phyloP scores from a whole-genome alignment of 805 yeast species.

The Monosporozyma unispora region DNA sequence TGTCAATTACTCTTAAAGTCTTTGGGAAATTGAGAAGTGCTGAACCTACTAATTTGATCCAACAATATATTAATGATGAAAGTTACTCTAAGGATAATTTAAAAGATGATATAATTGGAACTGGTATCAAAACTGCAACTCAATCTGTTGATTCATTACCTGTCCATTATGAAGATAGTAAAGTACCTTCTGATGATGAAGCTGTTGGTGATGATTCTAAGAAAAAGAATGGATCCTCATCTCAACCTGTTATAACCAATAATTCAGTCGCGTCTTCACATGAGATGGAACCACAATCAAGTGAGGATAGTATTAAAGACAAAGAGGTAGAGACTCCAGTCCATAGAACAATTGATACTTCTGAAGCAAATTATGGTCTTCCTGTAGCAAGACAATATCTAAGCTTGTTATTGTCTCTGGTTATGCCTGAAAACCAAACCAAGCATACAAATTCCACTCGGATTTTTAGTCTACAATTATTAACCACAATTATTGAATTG shows the following conservation, averaged over 20 bases:
- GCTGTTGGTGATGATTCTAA: constrained; percentile 1
- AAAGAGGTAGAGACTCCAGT: neutral
- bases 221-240: neutral
- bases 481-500: constrained; percentile 74
- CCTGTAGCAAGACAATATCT: constrained; percentile 69
- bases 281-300: constrained; percentile 6
- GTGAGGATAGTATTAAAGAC: too few species aligned
- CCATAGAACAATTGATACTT: neutral
- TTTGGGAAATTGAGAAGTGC: constrained; percentile 49
- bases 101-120: constrained; percentile 16
- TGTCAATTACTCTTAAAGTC: constrained; percentile 56
- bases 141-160: neutral
- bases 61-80: constrained; percentile 17
- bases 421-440: constrained; percentile 72
- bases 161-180: neutral
- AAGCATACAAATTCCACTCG: constrained; percentile 84
- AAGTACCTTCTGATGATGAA: neutral
- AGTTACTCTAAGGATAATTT: constrained; percentile 13
- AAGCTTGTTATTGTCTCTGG: constrained; percentile 64
- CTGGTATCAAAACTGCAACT: neutral
- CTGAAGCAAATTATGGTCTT: constrained; percentile 50
- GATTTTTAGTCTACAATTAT: constrained; percentile 67
- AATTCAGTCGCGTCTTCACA: neutral
- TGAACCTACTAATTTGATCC: constrained; percentile 7
- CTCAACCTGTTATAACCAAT: neutral